Evolutionary conservation across 352 stramenopile genomes (phyloP).

Genomic region (Phytophthora fragariaefolia): DNA sequence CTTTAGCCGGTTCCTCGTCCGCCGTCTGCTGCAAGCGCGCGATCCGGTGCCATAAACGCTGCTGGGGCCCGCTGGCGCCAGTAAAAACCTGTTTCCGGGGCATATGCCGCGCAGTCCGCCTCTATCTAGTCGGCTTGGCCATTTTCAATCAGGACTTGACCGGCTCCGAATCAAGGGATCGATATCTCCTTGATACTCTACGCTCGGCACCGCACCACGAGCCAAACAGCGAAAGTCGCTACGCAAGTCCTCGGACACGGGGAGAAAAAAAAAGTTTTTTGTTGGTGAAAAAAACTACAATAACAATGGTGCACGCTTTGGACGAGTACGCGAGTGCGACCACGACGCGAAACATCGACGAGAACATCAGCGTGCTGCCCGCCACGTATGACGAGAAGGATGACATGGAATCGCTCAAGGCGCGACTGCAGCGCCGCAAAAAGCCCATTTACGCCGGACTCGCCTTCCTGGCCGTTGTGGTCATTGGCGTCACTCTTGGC

Average conservation of each 20-base stretch:
- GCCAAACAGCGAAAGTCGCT: slow-evolving; percentile 20
- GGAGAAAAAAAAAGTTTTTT: slow-evolving; percentile 18
- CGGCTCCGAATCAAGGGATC: slow-evolving; percentile 4
- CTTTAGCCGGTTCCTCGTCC: slow-evolving; percentile 1
- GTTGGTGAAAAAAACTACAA: background rate
- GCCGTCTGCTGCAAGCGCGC: slow-evolving; percentile 8
- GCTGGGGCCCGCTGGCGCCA: slow-evolving; percentile 12
- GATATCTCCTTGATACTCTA: slow-evolving; percentile 35
- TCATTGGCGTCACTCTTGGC: slow-evolving; percentile 54
- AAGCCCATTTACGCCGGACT: slow-evolving; percentile 73
- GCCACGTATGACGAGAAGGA: slow-evolving; percentile 64
- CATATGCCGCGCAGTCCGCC: background rate
- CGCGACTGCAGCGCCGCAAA: slow-evolving; percentile 53
- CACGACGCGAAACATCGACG: slow-evolving; percentile 51
- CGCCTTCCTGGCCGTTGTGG: slow-evolving; percentile 57
- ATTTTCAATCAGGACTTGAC: slow-evolving; percentile 38
- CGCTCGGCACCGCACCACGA: background rate
- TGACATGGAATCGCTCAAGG: slow-evolving; percentile 49
- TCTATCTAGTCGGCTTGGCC: slow-evolving; percentile 21
- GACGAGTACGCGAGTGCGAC: slow-evolving; percentile 45
- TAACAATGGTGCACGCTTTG: slow-evolving; percentile 30
- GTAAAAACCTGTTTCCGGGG: slow-evolving; percentile 10
- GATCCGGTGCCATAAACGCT: slow-evolving; percentile 5
- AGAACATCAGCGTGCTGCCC: slow-evolving; percentile 27
- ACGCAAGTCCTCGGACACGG: slow-evolving; percentile 14